phyloP scores from a whole-genome alignment of 2,329 filamentous ascomycete genomes.

The Fusarium algeriense region DNA sequence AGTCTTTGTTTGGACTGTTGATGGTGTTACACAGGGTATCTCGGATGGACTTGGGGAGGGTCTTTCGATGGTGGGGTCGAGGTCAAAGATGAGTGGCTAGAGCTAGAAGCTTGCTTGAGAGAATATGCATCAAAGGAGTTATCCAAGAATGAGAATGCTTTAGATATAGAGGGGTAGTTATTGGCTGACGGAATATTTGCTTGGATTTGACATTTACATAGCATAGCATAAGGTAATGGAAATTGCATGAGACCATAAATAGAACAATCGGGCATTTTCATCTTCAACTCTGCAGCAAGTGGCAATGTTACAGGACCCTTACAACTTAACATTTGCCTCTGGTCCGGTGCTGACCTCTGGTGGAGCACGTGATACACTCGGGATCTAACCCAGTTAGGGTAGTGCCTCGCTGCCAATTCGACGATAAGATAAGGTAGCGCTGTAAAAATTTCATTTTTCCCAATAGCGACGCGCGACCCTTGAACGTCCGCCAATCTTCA shows the following conservation, averaged over 20 bases:
- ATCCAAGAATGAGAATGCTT: conserved; percentile 15
- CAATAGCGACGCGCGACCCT: conserved; percentile 26
- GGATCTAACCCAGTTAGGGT: conserved; percentile 4
- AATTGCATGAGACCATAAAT: neutral
- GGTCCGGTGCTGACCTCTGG: neutral
- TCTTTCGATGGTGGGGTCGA: conserved; percentile 45
- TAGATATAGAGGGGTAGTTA: conserved; percentile 4
- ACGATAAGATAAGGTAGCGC: conserved; percentile 24
- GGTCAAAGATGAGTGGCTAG: conserved; percentile 7
- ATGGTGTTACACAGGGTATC: conserved; percentile 74
- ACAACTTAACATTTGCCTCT: neutral
- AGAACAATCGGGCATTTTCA: neutral
- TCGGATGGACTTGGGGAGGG: conserved; percentile 70
- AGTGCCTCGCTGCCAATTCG: conserved; percentile 14
- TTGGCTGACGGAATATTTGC: neutral
- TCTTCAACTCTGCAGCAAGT: neutral
- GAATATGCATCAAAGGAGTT: neutral
- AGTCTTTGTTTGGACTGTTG: conserved; percentile 70
- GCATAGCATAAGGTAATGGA: neutral
- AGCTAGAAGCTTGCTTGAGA: neutral
- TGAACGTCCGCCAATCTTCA: conserved; percentile 31
- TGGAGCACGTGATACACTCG: conserved; percentile 19
- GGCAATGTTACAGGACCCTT: conserved; percentile 7
- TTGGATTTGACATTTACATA: neutral
- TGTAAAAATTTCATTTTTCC: conserved; percentile 26